Base-by-base conservation (phyloP, 495 filamentous ascomycete genomes). In the Sabuloglossum arenarium region DNA sequence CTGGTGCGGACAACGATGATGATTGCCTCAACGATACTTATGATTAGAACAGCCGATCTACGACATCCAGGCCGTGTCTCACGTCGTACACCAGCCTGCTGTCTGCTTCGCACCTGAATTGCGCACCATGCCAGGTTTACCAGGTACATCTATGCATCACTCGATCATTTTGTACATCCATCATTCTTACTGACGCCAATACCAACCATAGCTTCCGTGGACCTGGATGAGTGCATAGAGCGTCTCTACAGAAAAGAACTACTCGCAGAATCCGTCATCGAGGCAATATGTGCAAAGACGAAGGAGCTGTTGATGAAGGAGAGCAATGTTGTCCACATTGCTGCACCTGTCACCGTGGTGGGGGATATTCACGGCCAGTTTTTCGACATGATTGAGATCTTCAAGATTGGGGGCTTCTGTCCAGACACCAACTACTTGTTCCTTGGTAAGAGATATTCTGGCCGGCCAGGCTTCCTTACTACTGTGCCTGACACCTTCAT, bases 291-390 rank as follows among this genome's bases (percentile, higher is more conserved):
- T 68, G 88, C 91, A 63, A 98, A 98, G 68, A 88, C 93, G 12
- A 98, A 98, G 61, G 91, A 98, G 69, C 76, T 97, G 56, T 75
- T 98, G 59, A 98, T 98, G 91, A 93, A 91, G 66, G 91, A 98
- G 78, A 96, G 90, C 75, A 98, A 98, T 73, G 91, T 98, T 52
- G 91, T 98, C 45, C 91, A 98, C 66, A 93, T 98, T 58, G 80
- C 80, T 56, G 89, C 91, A 16, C 91, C 91, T 8, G 86, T 98
- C 43, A 98, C 91, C n/a, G 91, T 98, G 1, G 93, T 98, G 8
- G 91, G 91, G 59, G 91, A 98, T 64, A 98, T 98, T 62, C 91
- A 98, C 68, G 91, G 91, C 19, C 91, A 98, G 70, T 98, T 98
- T 69, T 97, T 88, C 64, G 91, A 98, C 64, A 78, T 98, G 76